A percentile compares a stretch with the other conserved stretches of the same genome.
These are phyloP conservation scores for Mucor irregularis DNA, from an alignment of 371 early-diverging fungal species.

Conservation along the genomic window DNA sequence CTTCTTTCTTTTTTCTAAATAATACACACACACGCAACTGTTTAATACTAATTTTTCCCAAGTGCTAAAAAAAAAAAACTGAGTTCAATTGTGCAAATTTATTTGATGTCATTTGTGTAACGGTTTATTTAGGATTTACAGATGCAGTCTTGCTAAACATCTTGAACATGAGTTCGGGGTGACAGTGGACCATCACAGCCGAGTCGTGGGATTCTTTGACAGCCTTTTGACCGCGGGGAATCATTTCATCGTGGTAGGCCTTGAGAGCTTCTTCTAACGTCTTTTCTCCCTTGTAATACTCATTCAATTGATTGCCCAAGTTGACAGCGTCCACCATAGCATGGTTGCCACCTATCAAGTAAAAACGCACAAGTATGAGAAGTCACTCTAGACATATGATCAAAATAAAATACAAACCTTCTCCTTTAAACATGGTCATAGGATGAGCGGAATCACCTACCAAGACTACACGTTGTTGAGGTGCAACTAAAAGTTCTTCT, in stretches of 20 bases:
- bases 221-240: conserved; percentile 25
- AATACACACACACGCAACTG: too few species aligned
- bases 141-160: background rate
- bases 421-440: conserved; percentile 25
- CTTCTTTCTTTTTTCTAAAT: too few species aligned
- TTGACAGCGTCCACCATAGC: conserved; percentile 31
- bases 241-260: conserved; percentile 25
- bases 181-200: background rate
- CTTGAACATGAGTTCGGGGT: background rate
- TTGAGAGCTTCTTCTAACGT: conserved; percentile 18
- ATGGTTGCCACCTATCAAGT: conserved; percentile 46
- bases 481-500: background rate
- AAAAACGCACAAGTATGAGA: too few species aligned
- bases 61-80: background rate
- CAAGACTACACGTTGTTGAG: conserved; percentile 3
- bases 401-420: conserved; percentile 9
- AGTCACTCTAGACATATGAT: too few species aligned
- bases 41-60: too few species aligned
- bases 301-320: conserved; percentile 17
- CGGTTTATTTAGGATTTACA: background rate
- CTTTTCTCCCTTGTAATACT: conserved; percentile 13
- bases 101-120: background rate
- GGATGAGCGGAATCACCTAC: conserved; percentile 19
- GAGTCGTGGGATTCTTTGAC: conserved; percentile 29
- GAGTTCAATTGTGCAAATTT: background rate